Percentiles rank a stretch among this genome's conserved stretches.
phyloP scores from a whole-genome alignment of 148 eudicot species.

The Rhododendron simsii region DNA sequence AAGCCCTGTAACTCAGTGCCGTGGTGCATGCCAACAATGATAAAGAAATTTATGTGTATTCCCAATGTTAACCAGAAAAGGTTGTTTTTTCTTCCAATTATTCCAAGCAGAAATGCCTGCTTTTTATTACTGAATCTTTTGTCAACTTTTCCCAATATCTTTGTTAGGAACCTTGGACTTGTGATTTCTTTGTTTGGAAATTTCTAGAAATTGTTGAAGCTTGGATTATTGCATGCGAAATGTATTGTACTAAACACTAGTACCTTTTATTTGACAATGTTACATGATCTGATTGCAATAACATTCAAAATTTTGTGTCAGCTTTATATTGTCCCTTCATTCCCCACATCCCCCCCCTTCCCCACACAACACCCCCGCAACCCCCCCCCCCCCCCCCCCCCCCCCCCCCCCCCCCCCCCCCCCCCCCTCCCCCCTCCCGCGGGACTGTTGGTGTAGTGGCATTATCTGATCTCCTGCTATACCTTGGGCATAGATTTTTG shows the following conservation, averaged over 20 bases:
- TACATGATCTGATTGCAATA: not conserved
- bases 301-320: not conserved
- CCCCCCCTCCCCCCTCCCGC: no score
- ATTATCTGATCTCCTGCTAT: not conserved
- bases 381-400: no score
- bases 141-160: not conserved
- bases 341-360: no score
- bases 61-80: not conserved
- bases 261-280: not conserved
- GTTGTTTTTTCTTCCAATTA: not conserved
- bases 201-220: not conserved
- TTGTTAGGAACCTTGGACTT: not conserved
- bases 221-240: not conserved
- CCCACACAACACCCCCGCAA: no score
- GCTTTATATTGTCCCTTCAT: not conserved
- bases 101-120: not conserved
- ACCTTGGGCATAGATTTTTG: not conserved
- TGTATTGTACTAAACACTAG: not conserved
- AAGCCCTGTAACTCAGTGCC: not conserved
- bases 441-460: not conserved
- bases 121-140: not conserved
- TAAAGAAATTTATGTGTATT: not conserved
- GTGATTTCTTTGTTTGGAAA: not conserved
- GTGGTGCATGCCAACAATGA: not conserved
- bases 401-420: no score